Evolutionary conservation across 2,329 filamentous ascomycete species (phyloP).

Genomic region (Bertia moriformis): DNA sequence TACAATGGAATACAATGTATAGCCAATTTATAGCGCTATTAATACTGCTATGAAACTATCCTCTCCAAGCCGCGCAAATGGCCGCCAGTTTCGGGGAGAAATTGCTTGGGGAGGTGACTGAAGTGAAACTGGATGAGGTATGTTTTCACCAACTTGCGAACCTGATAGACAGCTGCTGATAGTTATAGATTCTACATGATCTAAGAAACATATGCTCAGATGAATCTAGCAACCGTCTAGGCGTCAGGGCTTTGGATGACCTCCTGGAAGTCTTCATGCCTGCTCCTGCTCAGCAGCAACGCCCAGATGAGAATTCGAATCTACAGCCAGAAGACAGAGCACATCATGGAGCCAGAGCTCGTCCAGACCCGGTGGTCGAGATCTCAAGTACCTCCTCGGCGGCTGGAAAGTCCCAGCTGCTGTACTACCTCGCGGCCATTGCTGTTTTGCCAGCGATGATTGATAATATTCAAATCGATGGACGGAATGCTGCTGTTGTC

Average conservation of each 20-base stretch:
- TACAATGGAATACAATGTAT: too few relatives aligned
- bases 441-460: neutral
- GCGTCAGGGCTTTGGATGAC: neutral
- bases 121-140: neutral
- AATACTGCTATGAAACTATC: too few relatives aligned
- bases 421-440: neutral
- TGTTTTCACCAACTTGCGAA: neutral
- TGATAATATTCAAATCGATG: neutral
- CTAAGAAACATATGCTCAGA: neutral
- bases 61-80: too few relatives aligned
- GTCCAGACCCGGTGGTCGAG: neutral
- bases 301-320: neutral
- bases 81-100: neutral
- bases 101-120: neutral
- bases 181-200: neutral
- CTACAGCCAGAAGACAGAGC: neutral
- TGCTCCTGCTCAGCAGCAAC: neutral
- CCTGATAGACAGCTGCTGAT: neutral
- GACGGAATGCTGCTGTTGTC: neutral
- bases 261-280: conserved; percentile 1
- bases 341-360: too few relatives aligned
- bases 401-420: neutral
- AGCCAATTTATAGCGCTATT: too few relatives aligned
- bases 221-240: neutral
- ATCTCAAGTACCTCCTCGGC: neutral